Conservation (phyloP, 371 early-diverging fungal species). For the Gilbertella persicaria region DNA sequence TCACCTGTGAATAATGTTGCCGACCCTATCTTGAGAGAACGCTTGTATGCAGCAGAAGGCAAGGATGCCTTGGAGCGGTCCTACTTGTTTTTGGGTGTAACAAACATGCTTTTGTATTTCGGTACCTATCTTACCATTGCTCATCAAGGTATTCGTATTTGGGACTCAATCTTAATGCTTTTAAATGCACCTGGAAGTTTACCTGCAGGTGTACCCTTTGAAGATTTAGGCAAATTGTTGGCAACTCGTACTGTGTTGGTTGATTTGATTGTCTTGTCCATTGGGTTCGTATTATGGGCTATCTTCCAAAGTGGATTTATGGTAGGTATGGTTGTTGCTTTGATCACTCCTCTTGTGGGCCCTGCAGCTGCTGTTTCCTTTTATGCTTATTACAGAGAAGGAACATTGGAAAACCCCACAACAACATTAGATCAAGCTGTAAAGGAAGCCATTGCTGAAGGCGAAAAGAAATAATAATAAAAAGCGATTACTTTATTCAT, state of each 20-base stretch:
- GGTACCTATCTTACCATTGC: conserved; percentile 1
- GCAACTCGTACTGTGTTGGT: conserved; percentile 17
- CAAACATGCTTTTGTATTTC: conserved; percentile 21
- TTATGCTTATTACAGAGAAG: conserved; percentile 27
- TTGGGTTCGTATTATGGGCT: conserved; percentile 20
- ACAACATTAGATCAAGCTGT: too few species aligned
- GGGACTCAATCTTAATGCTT: conserved; percentile 20
- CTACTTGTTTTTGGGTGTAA: conserved; percentile 20
- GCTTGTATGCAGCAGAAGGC: conserved; percentile 15
- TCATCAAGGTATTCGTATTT: conserved; percentile 16
- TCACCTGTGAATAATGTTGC: conserved; percentile 6
- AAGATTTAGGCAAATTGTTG: conserved; percentile 11
- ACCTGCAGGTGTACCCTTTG: conserved; percentile 16
- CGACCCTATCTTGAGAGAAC: neutral
- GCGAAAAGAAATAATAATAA: neutral
- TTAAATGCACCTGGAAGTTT: conserved; percentile 19
- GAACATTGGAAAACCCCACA: neutral
- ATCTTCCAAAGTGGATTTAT: conserved; percentile 12
- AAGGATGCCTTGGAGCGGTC: conserved; percentile 21
- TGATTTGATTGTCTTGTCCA: conserved; percentile 4
- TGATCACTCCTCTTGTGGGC: conserved; percentile 14
- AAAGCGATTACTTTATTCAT: conserved; percentile 32
- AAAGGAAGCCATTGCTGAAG: neutral
- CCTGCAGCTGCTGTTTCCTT: conserved; percentile 23
- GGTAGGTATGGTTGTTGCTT: neutral